Percentiles rank a stretch among this genome's conserved stretches.
These are phyloP conservation scores for Citrus glauca DNA, from an alignment of 345 rosid species.

Conservation along the genomic window DNA sequence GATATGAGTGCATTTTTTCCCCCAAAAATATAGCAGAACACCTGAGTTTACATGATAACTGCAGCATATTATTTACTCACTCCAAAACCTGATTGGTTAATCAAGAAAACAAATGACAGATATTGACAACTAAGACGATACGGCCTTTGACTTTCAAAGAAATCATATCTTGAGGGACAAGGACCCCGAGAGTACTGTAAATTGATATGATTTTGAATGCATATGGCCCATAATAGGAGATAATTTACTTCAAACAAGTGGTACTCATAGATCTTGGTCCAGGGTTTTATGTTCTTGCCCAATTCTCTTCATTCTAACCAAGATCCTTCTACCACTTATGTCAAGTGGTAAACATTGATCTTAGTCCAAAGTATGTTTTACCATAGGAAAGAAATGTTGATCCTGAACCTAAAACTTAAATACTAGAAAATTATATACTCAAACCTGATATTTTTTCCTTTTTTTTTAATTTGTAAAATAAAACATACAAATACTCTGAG, in stretches of 20 bases:
- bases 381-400: neutral
- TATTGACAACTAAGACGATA: neutral
- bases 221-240: neutral
- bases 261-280: neutral
- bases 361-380: neutral
- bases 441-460: neutral
- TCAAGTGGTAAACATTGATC: neutral
- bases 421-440: neutral
- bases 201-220: neutral
- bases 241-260: neutral
- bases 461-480: neutral
- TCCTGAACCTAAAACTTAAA: neutral
- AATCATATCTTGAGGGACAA: neutral
- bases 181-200: neutral
- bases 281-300: neutral
- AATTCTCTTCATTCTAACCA: neutral
- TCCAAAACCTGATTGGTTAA: neutral
- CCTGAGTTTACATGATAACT: neutral
- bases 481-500: neutral
- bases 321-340: neutral
- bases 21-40: neutral
- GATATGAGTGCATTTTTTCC: neutral
- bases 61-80: neutral
- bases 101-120: neutral
- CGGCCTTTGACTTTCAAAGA: neutral